A percentile compares a stretch with the other conserved stretches of the same genome.
Conservation (phyloP, 2,329 filamentous ascomycete genomes). For the Apiospora phragmitis region DNA sequence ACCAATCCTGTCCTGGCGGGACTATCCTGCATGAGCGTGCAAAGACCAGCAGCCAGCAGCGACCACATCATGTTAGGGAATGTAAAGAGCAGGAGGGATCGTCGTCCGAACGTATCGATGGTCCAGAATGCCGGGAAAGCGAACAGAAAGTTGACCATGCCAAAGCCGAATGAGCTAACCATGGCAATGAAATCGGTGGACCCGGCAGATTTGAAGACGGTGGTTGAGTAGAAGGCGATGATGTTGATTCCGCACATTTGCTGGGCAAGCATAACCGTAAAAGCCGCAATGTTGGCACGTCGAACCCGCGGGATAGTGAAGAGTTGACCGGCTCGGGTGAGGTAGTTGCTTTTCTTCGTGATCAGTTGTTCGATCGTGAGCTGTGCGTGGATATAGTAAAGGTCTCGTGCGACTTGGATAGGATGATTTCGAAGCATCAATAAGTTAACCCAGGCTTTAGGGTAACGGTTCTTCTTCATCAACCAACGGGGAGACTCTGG, state of each 20-base stretch:
- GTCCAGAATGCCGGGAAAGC: conserved; percentile 65
- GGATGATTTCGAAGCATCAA: conserved; percentile 51
- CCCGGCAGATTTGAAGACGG: conserved; percentile 59
- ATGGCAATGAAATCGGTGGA: conserved; percentile 56
- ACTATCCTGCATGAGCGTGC: conserved; percentile 46
- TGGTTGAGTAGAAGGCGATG: conserved; percentile 62
- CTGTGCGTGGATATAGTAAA: conserved; percentile 66
- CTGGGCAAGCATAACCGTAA: conserved; percentile 78
- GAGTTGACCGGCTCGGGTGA: conserved; percentile 62
- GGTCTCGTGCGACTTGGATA: conserved; percentile 60
- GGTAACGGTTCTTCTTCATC: conserved; percentile 65
- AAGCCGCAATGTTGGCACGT: conserved; percentile 74
- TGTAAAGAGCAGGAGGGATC: conserved; percentile 63
- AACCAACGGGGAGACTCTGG: conserved; percentile 67
- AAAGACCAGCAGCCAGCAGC: conserved; percentile 62
- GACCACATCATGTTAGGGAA: conserved; percentile 70
- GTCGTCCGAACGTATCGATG: conserved; percentile 67
- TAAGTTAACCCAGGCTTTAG: conserved; percentile 59
- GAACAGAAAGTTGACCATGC: conserved; percentile 64
- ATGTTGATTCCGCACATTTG: conserved; percentile 59
- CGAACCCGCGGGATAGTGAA: conserved; percentile 70
- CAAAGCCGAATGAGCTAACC: conserved; percentile 65
- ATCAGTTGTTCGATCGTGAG: conserved; percentile 59
- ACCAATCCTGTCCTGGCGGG: conserved; percentile 43
- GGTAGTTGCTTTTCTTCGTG: conserved; percentile 53